Evolutionary conservation across 805 yeast genomes (phyloP), one percentile per base, ranked within the genome.

Genomic region (Cyberlindnera nakhonratchasimensis): DNA sequence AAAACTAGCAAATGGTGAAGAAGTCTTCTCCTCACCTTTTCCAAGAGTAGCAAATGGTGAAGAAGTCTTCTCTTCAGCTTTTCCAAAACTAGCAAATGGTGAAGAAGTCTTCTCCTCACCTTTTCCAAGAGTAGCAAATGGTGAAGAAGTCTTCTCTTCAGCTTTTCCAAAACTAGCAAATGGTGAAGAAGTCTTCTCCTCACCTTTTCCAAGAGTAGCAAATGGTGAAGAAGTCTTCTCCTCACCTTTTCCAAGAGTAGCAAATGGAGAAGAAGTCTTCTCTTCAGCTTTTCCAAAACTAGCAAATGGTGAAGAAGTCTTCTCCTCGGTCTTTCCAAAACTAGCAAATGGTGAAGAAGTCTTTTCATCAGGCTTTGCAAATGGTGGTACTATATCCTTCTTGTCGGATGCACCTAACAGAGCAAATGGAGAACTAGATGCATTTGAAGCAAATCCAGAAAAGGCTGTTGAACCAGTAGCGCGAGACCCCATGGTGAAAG

Each of bases 1-100:
- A 6, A 36, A 20, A 5, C 28, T 20, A 8, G 34, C 34, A 17
- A 37, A 37, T 21, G 40, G 40, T 10, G 29, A 17, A 9, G n/a
- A n/a, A n/a, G n/a, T n/a, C n/a, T n/a, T n/a, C n/a, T n/a, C n/a
- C n/a, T 21, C 21, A 22, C 12, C 12, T 10, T 21, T 22, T 10
- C 56, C 55, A 34, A 53, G 48, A 1, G 56, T 35, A 21, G 55
- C 59, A 37, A 55, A 58, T n/a, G 61, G 46, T 5, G 55, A 53
- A 3, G 54, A 52, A 3, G 45, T n/a, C 17, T 31, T 37, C 7
- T 37, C 24, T 12, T 50, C 47, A 5, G 14, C 24, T 18, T 40
- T 40, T 10, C 37, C 45, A 36, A 47, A 49, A n/a, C n/a, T n/a
- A n/a, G n/a, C n/a, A n/a, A n/a, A n/a, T n/a, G n/a, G n/a, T n/a